Base-by-base conservation (phyloP, 2,329 filamentous ascomycete genomes). In the Fusarium nodosum region DNA sequence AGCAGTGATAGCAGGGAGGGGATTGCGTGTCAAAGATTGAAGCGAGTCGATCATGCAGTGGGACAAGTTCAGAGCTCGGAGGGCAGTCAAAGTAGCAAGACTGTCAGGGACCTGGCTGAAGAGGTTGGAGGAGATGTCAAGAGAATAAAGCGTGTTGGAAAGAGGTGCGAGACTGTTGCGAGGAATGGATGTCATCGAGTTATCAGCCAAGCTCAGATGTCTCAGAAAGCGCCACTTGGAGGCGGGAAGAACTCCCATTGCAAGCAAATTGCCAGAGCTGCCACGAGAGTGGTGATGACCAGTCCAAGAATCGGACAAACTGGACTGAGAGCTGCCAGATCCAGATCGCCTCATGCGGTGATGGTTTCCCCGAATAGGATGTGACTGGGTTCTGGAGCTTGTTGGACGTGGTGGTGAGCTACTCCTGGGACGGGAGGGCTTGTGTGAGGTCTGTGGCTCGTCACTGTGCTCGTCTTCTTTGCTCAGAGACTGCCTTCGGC, bases 21-120 rank as follows among this genome's bases (percentile, higher is more conserved):
- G 93, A 74, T 91, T 96, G 68, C 92, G 90, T 3, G 90, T 90
- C 42, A 99, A 84, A 3, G 95, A 97, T 74, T 97, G 92, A 58
- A 99, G 85, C 18, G 94, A 96, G 73, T 95, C 93, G 68, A 99
- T 98, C 94, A 98, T 97, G 85, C 95, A 98, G 75, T 97, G 92
- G 6, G 95, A 97, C 28, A 99, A 85, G 75, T 99, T 98, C 56
- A 99, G 83, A 26, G 96, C 94, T 69, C 94, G 90, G n/a, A 99
- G 86, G 30, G 93, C 91, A 22, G 93, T 94, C 60, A 99, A 84
- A 12, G 89, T 92, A 15, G 94, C 91, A 60, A 99, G 83, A 74
- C 93, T 96, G 78, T 98, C 96, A 1, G 96, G 96, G 56, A 98
- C 91, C 78, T 97, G 93, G n/a, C 89, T 90, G 79, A 99, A 97